Base-by-base conservation (phyloP, 2,329 filamentous ascomycete species). In the Aspergillus melleus region DNA sequence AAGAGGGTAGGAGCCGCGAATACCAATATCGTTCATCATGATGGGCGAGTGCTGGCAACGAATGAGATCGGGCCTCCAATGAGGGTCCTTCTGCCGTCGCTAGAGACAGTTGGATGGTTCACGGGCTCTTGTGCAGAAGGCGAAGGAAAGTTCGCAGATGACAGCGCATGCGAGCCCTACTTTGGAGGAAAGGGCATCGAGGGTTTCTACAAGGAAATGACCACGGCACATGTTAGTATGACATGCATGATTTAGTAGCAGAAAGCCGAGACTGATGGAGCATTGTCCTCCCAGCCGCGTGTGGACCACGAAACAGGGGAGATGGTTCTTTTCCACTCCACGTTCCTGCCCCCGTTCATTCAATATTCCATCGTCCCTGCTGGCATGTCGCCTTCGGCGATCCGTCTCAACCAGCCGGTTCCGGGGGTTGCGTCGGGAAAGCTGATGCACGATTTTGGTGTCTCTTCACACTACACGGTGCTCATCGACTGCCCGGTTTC, bases 371-470 rank as follows among this genome's bases (percentile, higher is more conserved):
- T 86, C 53, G 73, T 87, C 49, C 81, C 83, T 2, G 69, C 71
- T 49, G 71, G 67, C 32, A 68, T 22, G 4, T 20, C 57, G 1
- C 6, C 22, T 68, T 55, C 60, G 61, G 49, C 42, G 19, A 39
- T 12, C 3, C 75, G 36, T 52, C 57, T 89, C 58, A 85, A 86
- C 63, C 74, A 79, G 6, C 77, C 86, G 0, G 80, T 91, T 0
- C 83, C 86, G 0, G 87, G 88, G 0, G 79, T 90, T 26, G 77
- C 78, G 4, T 84, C 84, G 1, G 84, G 87, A 1, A 90, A 88
- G 69, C 88, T 91, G 83, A 91, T 91, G 87, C 89, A 91, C 68
- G 88, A 91, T 70, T 91, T 90, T 72, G 88, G 88, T 14, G 88
- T 88, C 1, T 89, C 88, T 1, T 79, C 76, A 5, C 72, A 69